Evolutionary conservation across 345 rosid genomes (phyloP).

Genomic region (Combretum micranthum): DNA sequence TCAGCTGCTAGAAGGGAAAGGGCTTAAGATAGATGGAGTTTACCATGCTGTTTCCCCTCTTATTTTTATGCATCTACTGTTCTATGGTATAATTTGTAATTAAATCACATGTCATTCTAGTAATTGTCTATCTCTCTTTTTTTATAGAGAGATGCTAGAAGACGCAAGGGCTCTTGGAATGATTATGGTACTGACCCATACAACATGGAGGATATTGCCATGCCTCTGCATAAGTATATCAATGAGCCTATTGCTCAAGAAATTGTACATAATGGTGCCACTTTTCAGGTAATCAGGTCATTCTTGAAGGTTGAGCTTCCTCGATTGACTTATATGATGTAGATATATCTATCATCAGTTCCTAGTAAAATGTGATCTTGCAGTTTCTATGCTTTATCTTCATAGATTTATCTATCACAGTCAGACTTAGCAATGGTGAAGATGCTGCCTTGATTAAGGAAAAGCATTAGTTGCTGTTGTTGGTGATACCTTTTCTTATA

Average conservation of each 20-base stretch:
- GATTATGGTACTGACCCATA: constrained; percentile 52
- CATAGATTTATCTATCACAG: neutral
- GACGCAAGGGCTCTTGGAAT: constrained; percentile 29
- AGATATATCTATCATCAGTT: no score
- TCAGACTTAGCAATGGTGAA: no score
- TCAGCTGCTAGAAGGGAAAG: no score
- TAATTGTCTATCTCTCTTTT: neutral
- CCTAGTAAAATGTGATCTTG: neutral
- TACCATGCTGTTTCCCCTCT: no score
- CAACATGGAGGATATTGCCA: constrained; percentile 66
- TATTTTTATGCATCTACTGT: no score
- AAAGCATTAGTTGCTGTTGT: no score
- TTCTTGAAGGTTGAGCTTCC: neutral
- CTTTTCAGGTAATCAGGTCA: constrained; percentile 63
- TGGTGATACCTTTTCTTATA: no score
- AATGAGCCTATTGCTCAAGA: constrained; percentile 69
- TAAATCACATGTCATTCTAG: neutral
- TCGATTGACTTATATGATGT: neutral
- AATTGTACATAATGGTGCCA: constrained; percentile 85
- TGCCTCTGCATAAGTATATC: constrained; percentile 77
- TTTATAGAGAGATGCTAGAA: constrained; percentile 75
- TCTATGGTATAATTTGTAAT: no score
- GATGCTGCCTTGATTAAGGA: no score
- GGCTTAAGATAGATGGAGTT: no score
- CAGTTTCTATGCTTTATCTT: neutral